Base-by-base conservation (phyloP, 345 rosid genomes). In the Citrus maxima region DNA sequence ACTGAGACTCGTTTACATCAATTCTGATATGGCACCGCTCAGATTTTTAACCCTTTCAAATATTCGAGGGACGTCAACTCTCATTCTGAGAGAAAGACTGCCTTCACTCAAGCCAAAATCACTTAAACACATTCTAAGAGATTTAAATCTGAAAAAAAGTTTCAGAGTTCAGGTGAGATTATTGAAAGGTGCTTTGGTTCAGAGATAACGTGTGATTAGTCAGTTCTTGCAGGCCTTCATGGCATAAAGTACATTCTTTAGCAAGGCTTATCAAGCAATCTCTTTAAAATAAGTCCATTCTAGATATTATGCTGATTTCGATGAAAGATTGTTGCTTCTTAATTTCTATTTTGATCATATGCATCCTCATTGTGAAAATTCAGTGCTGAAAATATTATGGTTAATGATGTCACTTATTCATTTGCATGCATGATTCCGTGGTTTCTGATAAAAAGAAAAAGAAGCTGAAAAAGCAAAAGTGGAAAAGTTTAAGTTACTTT, bases 391-490 rank as follows among this genome's bases (percentile, higher is more conserved):
- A 60, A 60, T 4, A 60, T 27, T 62, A 28, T 62, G 67, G 8
- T 35, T 28, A 27, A 62, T 8, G 37, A 62, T 8, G 37, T 28
- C 35, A 62, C 30, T 66, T 21, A 66, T 21, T 54, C 25, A 70
- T 51, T 34, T 24, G 5, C 30, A 9, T 22, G 4, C 58, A 25
- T 10, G 10, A 40, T 5, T 12, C 22, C 5, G 6, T 40, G 62
- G 63, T 27, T 42, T 34, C 42, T 61, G 77, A 25, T 37, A 42
- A 58, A 73, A 51, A 58, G 76, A 13, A 55, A 73, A 59, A 56
- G 66, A 24, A 72, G 14, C 76, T 34, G 32, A 58, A 74, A 75
- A 75, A 75, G 78, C 49, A 65, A 75, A 75, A 75, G 78, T 65
- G 72, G 34, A 65, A 22, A 63, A 32, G 61, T 28, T 25, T 19